These are phyloP conservation scores for Viola odorata DNA, from an alignment of 345 rosid genomes.

Conservation along the genomic window DNA sequence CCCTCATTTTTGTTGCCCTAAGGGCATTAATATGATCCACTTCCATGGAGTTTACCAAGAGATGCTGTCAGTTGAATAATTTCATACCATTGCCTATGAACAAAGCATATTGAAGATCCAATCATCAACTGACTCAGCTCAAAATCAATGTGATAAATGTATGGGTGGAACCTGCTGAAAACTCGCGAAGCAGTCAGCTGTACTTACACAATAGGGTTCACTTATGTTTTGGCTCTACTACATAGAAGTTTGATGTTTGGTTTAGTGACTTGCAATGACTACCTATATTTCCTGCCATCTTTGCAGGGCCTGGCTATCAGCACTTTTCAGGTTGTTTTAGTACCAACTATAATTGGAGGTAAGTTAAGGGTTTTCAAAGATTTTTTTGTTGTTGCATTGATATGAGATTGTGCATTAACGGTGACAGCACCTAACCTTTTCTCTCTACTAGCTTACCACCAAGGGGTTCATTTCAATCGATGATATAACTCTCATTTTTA, in stretches of 20 bases:
- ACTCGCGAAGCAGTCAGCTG: background rate
- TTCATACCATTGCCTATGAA: background rate
- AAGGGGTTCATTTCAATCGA: background rate
- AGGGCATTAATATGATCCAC: no score
- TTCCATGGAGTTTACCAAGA: no score
- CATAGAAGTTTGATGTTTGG: background rate
- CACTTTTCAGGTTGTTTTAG: constrained; percentile 94
- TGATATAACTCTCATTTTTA: constrained; percentile 12
- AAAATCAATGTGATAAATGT: constrained; percentile 1
- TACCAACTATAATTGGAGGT: constrained; percentile 90
- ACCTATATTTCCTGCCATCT: constrained; percentile 9
- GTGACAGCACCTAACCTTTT: constrained; percentile 4
- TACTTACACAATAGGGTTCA: background rate
- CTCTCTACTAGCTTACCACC: background rate
- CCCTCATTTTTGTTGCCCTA: no score
- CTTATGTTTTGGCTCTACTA: background rate
- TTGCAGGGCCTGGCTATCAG: constrained; percentile 87
- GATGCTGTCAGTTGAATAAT: background rate
- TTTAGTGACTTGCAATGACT: background rate
- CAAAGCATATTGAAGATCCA: background rate
- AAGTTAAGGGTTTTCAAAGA: constrained; percentile 5
- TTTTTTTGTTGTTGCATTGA: background rate
- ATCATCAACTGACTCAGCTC: background rate
- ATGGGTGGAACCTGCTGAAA: background rate
- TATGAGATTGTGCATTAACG: background rate